These are phyloP conservation scores for Cystofilobasidium ferigula DNA, from an alignment of 768 basidiomycete species.

Conservation along the genomic window DNA sequence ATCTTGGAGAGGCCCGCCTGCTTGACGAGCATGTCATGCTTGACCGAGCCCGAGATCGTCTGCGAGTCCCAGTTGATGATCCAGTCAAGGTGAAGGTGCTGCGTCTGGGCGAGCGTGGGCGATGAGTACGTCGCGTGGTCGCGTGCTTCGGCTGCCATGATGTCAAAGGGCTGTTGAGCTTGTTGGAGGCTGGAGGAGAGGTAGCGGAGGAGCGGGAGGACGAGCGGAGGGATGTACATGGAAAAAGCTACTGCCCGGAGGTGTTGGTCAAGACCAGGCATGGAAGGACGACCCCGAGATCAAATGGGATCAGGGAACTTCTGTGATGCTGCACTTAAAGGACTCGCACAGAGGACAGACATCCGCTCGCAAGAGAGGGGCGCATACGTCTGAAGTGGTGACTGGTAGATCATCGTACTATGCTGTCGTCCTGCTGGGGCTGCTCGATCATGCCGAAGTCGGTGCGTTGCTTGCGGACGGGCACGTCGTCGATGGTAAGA, in stretches of 20 bases:
- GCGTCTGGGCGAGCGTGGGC: conserved; percentile 55
- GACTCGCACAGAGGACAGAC: no score
- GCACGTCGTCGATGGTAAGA: conserved; percentile 8
- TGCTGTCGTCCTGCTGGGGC: background rate
- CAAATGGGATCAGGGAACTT: no score
- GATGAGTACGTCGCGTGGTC: conserved; percentile 65
- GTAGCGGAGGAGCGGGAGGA: background rate
- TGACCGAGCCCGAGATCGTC: conserved; percentile 54
- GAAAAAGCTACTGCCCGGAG: no score
- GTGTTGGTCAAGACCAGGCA: no score
- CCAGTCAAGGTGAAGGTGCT: conserved; percentile 68
- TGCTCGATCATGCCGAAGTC: background rate
- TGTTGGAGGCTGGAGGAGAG: background rate
- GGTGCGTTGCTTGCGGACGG: background rate
- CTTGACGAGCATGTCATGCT: conserved; percentile 50
- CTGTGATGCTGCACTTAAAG: no score
- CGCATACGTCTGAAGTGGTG: no score
- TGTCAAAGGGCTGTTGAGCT: background rate
- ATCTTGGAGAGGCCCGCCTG: conserved; percentile 44
- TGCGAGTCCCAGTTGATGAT: conserved; percentile 57
- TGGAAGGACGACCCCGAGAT: no score
- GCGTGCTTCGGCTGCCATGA: conserved; percentile 6
- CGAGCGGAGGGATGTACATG: background rate
- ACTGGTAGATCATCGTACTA: background rate
- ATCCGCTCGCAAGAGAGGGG: no score